Evolutionary conservation across 2,329 filamentous ascomycete species (phyloP), one percentile per base, ranked within the genome.

Genomic region (Fusarium coicis): DNA sequence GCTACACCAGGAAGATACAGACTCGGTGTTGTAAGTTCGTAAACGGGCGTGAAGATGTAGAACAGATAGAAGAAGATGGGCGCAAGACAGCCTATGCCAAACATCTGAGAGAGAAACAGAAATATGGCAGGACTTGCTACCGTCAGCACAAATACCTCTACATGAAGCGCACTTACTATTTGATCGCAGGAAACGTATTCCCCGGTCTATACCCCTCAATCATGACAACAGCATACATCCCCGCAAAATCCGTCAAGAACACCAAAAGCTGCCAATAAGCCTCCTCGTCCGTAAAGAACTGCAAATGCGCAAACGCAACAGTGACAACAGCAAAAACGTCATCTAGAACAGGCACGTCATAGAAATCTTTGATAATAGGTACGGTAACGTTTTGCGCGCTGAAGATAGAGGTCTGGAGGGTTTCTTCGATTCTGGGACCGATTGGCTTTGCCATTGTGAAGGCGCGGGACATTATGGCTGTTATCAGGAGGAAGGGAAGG

Each of bases 241-340:
- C 73, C 32, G 68, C 75, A 55, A 70, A 78, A 7, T 81, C 79
- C 1, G 73, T 73, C 11, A 81, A 49, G 21, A 81, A 79, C 16
- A 79, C 65, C 10, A 80, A 39, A 7, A 73, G 70, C 21, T 80
- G 78, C 75, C 78, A 80, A 23, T 79, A 81, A 0, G 74, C 69
- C 15, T 39, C 30, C 1, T 61, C 55, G 12, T 77, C 69, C 2
- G 66, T 57, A n/a, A 68, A 72, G 44, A 79, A 76, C 19, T 78
- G 71, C 34, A 81, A 8, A 32, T 78, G 73, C 1, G 70, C 66
- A 53, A 80, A 81, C 0, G 68, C 72, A 16, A 72, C 58, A 0
- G 74, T 70, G 0, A 78, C 72, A 3, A 63, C 62, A 4, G 68
- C 49, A 8, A 81, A 68, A 0, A 75, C 12, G 2, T 72, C 34